Percentiles rank a stretch among this genome's conserved stretches.
These are phyloP conservation scores for Areca catechu DNA, from an alignment of 176 grass and related monocot species.

Conservation along the genomic window DNA sequence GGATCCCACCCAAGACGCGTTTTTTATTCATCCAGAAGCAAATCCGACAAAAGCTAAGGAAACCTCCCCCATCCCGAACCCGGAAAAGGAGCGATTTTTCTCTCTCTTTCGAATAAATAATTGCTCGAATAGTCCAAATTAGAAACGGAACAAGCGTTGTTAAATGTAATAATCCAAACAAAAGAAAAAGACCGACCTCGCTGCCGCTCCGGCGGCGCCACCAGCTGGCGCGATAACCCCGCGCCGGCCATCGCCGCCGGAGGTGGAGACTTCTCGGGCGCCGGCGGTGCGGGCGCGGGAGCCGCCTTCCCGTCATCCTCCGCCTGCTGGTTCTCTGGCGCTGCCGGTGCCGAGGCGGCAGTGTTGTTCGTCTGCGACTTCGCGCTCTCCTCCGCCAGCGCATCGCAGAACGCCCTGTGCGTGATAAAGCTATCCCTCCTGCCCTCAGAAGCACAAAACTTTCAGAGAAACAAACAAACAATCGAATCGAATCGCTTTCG, in stretches of 20 bases:
- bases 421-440: slow-evolving; percentile 99
- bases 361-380: slow-evolving; percentile 25
- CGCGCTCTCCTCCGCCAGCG: slow-evolving; percentile 83
- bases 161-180: not conserved
- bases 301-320: slow-evolving; percentile 20
- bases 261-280: not conserved
- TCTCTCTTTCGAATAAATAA: too few relatives aligned
- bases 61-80: too few relatives aligned
- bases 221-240: slow-evolving; percentile 24
- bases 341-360: not conserved
- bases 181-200: not conserved
- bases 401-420: slow-evolving; percentile 95
- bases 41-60: too few relatives aligned
- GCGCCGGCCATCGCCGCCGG: slow-evolving; percentile 2
- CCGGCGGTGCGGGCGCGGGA: not conserved
- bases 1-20: too few relatives aligned
- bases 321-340: not conserved
- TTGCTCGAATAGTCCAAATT: too few relatives aligned
- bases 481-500: too few relatives aligned
- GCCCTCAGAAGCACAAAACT: not conserved
- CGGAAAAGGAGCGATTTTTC: too few relatives aligned
- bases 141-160: too few relatives aligned
- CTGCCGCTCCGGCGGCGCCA: slow-evolving; percentile 12
- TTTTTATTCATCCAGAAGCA: too few relatives aligned
- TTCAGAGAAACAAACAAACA: not conserved